Base-by-base conservation (phyloP, 192 early-diverging fungal species). In the Gonapodya prolifera region DNA sequence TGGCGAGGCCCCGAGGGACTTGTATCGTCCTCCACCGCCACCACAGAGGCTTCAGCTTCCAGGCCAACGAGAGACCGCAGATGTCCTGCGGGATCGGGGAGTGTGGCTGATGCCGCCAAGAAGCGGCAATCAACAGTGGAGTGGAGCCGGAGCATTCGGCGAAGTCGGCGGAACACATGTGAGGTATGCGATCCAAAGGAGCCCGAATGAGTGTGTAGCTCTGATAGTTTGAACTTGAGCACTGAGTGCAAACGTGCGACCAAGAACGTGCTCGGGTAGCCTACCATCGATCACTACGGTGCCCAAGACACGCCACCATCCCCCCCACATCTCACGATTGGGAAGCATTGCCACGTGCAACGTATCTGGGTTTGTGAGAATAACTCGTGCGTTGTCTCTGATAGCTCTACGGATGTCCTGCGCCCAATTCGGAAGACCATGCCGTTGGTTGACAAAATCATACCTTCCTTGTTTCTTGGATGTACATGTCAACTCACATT, bases 281-380 rank as follows among this genome's bases (percentile, higher is more conserved):
- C 45, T 75, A 86, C 82, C 85, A 80, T 94, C 93, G 31, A 95
- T 78, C 1, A 95, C 88, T 0, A 94, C 87, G 33, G 86, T 85
- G 35, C 83, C 82, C 34, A 93, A 89, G 23, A 75, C n/a, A 2
- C 74, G 79, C 94, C 93, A 94, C 33, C 78, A 34, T 29, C 71
- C 31, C 31, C 28, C 71, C 28, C 71, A 18, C 2, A 18, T 2
- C 18, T 75, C 35, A 8, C 83, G 80, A 69, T 86, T 81, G 0
- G 91, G 92, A 28, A 93, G 78, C 75, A 94, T 88, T 18, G 88
- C 82, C 33, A 84, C 70, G 77, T 95, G 93, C 1, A 95, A 77
- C 78, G 91, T 94, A 76, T 95, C 94, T 2, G 91, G 91, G 81
- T 95, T 95, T 18, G 92, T 95, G 34, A 95, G 85, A 2, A 95